Base-by-base conservation (phyloP, 1,139 yeast genomes). In the Saccharomyces hybrid region DNA sequence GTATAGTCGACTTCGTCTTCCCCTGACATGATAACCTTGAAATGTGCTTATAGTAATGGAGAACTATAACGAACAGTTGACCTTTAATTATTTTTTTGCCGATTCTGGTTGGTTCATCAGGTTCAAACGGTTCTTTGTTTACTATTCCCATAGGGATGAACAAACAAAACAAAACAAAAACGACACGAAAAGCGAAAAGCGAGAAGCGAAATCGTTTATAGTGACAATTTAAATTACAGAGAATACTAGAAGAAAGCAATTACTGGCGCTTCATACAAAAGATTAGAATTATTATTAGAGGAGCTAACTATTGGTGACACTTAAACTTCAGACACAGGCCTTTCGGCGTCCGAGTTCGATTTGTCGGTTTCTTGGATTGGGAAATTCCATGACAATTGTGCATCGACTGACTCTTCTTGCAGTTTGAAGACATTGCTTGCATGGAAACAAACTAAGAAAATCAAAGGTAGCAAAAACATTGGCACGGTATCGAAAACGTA, bases 1-100 rank as follows among this genome's bases (percentile, higher is more conserved):
- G 84, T 75, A 63, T 75, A 84, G 65, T 88, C 95, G 57, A 76
- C 79, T 52, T 79, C 84, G 52, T 80, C 83, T 41, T 56, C 48
- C 16, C 56, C 61, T 41, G 58, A 57, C 55, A 51, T 57, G 16
- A 11, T 48, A 8, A 14, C 4, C 26, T 16, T 16, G 7, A 38
- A 38, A 38, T 12, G 19, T 12, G 6, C 19, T 19, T 9, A 9
- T 38, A 19, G 11, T 12, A 38, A 19, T 9, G 8, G 9, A 4
- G 9, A 3, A n/a, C 9, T 38, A 12, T 38, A 38, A 38, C 9
- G 21, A 24, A 4, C 7, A 9, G 44, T 9, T 19, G n/a, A 6
- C 19, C 14, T 5, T 38, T 11, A 8, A 21, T 24, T 16, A 38
- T 4, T 16, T 4, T 4, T 38, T 11, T 16, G 9, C 11, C n/a